phyloP scores from a whole-genome alignment of 2,329 filamentous ascomycete species.

The Botryosphaeria dothidea region DNA sequence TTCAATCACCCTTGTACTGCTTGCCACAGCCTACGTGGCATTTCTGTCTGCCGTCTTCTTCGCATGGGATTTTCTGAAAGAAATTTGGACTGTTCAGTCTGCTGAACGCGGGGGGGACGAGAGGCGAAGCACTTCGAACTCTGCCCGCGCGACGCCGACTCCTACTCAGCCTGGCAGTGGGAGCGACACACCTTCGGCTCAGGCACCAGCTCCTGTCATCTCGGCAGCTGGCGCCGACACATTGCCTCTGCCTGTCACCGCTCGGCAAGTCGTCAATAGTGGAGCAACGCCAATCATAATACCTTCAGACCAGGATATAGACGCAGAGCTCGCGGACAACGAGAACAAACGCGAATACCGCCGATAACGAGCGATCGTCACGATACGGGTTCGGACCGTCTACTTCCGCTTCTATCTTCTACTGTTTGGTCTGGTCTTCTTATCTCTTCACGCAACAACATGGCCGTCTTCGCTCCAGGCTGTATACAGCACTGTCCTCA shows the following conservation, averaged over 20 bases:
- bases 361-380: slow-evolving; percentile 48
- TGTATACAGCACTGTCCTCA: slow-evolving; percentile 62
- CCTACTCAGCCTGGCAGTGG: slow-evolving; percentile 24
- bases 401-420: slow-evolving; percentile 64
- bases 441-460: slow-evolving; percentile 60
- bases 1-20: slow-evolving; percentile 55
- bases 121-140: slow-evolving; percentile 38
- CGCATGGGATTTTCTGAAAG: slow-evolving; percentile 66
- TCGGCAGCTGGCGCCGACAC: slow-evolving; percentile 34
- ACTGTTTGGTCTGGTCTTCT: slow-evolving; percentile 58
- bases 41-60: slow-evolving; percentile 63
- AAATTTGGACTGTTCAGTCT: slow-evolving; percentile 66
- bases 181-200: slow-evolving; percentile 24
- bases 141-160: slow-evolving; percentile 22
- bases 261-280: slow-evolving; percentile 27
- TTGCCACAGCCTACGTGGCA: slow-evolving; percentile 59
- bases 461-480: slow-evolving; percentile 56
- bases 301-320: slow-evolving; percentile 59
- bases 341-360: slow-evolving; percentile 31
- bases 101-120: slow-evolving; percentile 48
- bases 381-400: slow-evolving; percentile 43
- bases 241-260: slow-evolving; percentile 55
- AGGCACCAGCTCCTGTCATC: slow-evolving; percentile 23
- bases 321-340: slow-evolving; percentile 33
- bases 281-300: slow-evolving; percentile 59